Evolutionary conservation across 306 rosid genomes (phyloP), one percentile per base, ranked within the genome.

Genomic region (Sindora glabra): DNA sequence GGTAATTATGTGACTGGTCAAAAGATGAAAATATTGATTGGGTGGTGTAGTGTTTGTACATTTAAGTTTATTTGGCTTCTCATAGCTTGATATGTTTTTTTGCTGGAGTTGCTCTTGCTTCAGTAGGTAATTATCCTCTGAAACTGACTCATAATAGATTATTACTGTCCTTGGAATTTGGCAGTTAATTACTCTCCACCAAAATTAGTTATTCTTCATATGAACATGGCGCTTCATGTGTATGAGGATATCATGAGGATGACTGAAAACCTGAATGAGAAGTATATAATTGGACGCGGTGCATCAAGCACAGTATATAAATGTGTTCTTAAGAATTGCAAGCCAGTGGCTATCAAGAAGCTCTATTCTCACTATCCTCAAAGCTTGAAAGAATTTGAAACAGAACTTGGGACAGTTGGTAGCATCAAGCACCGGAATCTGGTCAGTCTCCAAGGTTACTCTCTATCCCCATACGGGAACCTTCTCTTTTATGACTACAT

Each of bases 281-380:
- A 89, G 79, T 86, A 92, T 64, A 78, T 92, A 33, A 83, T 92
- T 75, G 99, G 99, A 23, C 71, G 67, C 14, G 99, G 99, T 6
- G 94, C 95, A 42, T 92, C 99, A 23, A 92, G 99, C 51, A 89
- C 99, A 0, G 99, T 92, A 30, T 92, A 92, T 81, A 92, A 89
- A 72, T 92, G 96, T 72, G 83, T 83, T 63, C 92, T 92, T 2
- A 92, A 92, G 69, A 92, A 89, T 65, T 92, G 96, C 77, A 89
- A 84, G 79, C 96, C 99, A 1, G 83, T 92, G 67, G 99, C 99
- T 13, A 74, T 92, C 73, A 92, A 92, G 73, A 81, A 74, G 69
- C 89, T 92, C 11, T 92, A 83, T 69, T 76, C 95, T 69, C 96
- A 83, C 57, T 75, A 83, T 60, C 94, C 95, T 10, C 86, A 70